Percentiles rank a stretch among this genome's conserved stretches.
phyloP scores from a whole-genome alignment of 148 eudicot species.

The Vaccinium darrowii region DNA sequence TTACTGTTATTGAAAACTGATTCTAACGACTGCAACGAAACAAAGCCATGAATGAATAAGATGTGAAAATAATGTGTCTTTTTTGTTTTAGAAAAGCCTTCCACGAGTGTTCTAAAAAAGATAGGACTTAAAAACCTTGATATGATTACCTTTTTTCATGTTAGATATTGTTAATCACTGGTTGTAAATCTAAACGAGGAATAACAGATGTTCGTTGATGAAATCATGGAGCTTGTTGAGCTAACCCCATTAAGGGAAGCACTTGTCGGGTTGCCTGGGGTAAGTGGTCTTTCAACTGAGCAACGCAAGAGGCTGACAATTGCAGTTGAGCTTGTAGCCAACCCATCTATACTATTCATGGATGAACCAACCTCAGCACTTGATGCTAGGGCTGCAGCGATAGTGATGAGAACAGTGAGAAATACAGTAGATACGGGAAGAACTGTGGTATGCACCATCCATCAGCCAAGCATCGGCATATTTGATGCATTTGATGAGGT shows the following conservation, averaged over 20 bases:
- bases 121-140: background rate
- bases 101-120: background rate
- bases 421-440: constrained; percentile 64
- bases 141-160: background rate
- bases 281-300: constrained; percentile 69
- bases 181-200: background rate
- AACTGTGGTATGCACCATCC: constrained; percentile 72
- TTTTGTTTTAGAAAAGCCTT: too few species aligned
- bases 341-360: constrained; percentile 71
- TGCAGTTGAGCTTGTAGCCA: constrained; percentile 73
- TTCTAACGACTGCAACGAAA: background rate
- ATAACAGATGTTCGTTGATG: constrained; percentile 63
- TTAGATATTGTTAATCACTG: background rate
- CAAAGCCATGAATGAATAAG: background rate
- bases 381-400: constrained; percentile 82
- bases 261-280: constrained; percentile 75
- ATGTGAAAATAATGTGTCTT: too few species aligned
- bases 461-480: constrained; percentile 75
- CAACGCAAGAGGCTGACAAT: constrained; percentile 69
- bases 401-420: constrained; percentile 70
- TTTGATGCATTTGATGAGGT: constrained; percentile 69
- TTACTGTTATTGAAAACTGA: background rate
- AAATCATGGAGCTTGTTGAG: constrained; percentile 79
- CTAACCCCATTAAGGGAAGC: constrained; percentile 45
- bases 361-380: constrained; percentile 75